Conservation (phyloP, 257 asterid species). For the Nicotiana tomentosiformis region DNA sequence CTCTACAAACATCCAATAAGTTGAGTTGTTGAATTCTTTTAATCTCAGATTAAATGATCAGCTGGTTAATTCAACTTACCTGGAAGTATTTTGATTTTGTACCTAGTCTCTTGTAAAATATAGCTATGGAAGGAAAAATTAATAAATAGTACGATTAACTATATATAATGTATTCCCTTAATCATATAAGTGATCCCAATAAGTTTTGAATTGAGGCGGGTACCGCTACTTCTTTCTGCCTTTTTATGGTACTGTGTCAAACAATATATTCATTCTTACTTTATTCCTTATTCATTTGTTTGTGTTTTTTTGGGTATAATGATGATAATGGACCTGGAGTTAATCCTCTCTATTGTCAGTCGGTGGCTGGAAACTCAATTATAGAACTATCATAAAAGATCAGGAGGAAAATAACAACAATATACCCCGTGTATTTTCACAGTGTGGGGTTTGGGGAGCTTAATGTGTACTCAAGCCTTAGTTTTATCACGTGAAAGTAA, state of each 20-base stretch:
- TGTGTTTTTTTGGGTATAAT: not conserved
- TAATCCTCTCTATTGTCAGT: not conserved
- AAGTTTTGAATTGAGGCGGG: not conserved
- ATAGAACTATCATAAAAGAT: not conserved
- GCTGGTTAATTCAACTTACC: not conserved
- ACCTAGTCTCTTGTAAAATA: too few relatives aligned
- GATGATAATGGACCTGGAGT: not conserved
- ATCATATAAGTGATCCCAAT: not conserved
- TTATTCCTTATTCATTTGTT: not conserved
- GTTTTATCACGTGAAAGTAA: accelerated
- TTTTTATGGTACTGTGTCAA: not conserved
- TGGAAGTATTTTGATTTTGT: not conserved
- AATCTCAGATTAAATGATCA: not conserved
- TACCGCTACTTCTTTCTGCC: not conserved
- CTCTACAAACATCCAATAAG: not conserved
- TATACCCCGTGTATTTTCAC: too few relatives aligned
- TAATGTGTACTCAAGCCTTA: too few relatives aligned
- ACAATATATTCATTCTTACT: not conserved
- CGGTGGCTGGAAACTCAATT: not conserved
- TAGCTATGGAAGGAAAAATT: too few relatives aligned
- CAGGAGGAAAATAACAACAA: too few relatives aligned
- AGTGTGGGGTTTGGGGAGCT: too few relatives aligned
- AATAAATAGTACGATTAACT: not conserved
- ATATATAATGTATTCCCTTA: not conserved
- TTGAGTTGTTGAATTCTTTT: not conserved